phyloP scores from a whole-genome alignment of 2,329 filamentous ascomycete species.

The Alternaria conjuncta region DNA sequence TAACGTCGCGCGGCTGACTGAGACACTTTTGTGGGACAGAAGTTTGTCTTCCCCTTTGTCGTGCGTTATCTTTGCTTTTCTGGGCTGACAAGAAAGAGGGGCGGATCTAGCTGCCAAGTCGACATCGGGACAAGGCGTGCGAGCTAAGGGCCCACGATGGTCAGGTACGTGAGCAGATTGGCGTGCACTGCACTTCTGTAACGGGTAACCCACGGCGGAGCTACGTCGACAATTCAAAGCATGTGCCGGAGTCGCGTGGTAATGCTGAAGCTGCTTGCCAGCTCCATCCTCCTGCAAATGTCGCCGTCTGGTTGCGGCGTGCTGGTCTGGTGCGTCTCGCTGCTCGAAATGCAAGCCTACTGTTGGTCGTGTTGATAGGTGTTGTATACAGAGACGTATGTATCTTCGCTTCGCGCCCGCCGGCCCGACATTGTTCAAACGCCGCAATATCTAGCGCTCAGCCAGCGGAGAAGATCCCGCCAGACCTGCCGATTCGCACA shows the following conservation, averaged over 20 bases:
- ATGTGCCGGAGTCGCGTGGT: conserved; percentile 9
- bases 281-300: background rate
- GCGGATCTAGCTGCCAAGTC: conserved; percentile 12
- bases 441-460: conserved; percentile 5
- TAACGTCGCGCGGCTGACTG: conserved; percentile 12
- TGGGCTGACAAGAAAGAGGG: conserved; percentile 11
- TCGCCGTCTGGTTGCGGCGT: background rate
- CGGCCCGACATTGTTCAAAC: conserved; percentile 15
- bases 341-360: background rate
- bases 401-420: conserved; percentile 4
- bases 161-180: conserved; percentile 23
- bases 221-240: conserved; percentile 11
- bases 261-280: background rate
- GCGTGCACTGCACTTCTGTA: conserved; percentile 4
- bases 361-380: background rate
- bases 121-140: conserved; percentile 5
- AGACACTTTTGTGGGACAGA: conserved; percentile 15
- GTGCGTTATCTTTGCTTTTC: conserved; percentile 23
- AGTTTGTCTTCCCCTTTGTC: conserved; percentile 4
- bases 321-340: background rate
- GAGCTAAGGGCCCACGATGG: conserved; percentile 19
- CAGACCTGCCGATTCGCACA: conserved; percentile 26
- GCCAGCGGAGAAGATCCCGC: conserved; percentile 9
- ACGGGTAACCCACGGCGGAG: conserved; percentile 11
- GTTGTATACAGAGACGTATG: background rate